Percentiles rank a stretch among this genome's conserved stretches.
Evolutionary conservation across 164 flowering plant species (phyloP).

Genomic region (Nymphaea colorata): DNA sequence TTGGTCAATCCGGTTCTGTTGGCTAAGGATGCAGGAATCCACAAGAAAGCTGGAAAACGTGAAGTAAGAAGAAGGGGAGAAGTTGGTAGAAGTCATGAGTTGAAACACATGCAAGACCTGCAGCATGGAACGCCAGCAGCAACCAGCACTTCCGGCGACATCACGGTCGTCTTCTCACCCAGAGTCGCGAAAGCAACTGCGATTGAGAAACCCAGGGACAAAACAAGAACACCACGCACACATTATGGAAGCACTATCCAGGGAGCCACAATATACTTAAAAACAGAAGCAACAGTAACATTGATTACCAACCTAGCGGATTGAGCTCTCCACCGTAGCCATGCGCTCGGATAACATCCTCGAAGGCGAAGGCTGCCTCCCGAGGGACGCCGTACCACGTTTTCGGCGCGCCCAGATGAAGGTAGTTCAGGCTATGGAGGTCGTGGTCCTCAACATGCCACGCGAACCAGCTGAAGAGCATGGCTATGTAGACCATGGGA

Average conservation of each 20-base stretch:
- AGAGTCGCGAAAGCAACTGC: conserved; percentile 87
- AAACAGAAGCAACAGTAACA: conserved; percentile 4
- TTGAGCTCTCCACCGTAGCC: conserved; percentile 94
- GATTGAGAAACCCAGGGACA: conserved; percentile 2
- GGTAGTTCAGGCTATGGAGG: conserved; percentile 90
- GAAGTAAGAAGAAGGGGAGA: background rate
- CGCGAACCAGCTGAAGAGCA: conserved; percentile 99
- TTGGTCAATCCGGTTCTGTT: background rate
- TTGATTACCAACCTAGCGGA: conserved; percentile 67
- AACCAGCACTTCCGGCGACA: conserved; percentile 94
- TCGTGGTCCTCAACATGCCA: conserved; percentile 99
- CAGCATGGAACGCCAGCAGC: conserved; percentile 94
- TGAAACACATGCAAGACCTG: conserved; percentile 42
- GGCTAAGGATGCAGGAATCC: background rate
- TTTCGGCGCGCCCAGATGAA: conserved; percentile 92
- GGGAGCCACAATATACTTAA: background rate
- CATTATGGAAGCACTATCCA: background rate
- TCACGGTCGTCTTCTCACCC: conserved; percentile 94
- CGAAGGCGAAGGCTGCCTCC: conserved; percentile 83
- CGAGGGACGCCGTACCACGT: conserved; percentile 98
- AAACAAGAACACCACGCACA: background rate
- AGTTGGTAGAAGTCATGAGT: background rate
- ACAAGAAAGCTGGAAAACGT: background rate
- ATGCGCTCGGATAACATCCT: conserved; percentile 80
- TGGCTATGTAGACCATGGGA: conserved; percentile 93